Base-by-base conservation (phyloP, 2,329 filamentous ascomycete genomes). In the Diaporthe sp. region DNA sequence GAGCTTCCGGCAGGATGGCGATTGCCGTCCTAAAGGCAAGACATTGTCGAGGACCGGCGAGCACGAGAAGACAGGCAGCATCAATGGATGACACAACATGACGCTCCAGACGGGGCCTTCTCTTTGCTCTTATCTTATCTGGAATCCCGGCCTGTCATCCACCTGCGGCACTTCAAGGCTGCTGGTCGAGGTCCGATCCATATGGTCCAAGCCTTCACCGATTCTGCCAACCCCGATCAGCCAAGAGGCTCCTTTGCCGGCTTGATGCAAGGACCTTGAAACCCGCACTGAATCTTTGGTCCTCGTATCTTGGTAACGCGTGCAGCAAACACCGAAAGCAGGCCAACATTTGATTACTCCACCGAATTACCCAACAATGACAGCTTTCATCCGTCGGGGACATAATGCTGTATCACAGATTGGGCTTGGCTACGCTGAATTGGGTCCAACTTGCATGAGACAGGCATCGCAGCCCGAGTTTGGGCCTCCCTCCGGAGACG, bases 391-490 rank as follows among this genome's bases (percentile, higher is more conserved):
- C 47, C 65, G 65, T 42, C 42, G 49, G 65, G 65, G 49, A 70
- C 47, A 55, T 28, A 28, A 34, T 70, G 49, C 34, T 70, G 65
- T 70, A 70, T 70, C 65, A 70, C 65, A 22, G 65, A 39, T 55
- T 55, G 22, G 49, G 34, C 65, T 70, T 70, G 65, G 65, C 65
- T 70, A 70, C 65, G 34, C 65, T 70, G 34, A 34, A 70, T 55
- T 55, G 34, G 65, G 65, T 70, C 15, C n/a, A 70, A 13, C 65
- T 55, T 70, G 65, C 65, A 70, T 70, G 65, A 70, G 65, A 70
- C 65, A 53, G 42, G 65, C 65, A 70, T 70, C 31, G n/a, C 65
- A 70, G 65, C 65, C 65, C 65, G 51, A 55, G 51, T 42, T 39
- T 55, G 28, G 49, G 31, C 65, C 25, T 70, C 65, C 22, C 22